Base-by-base conservation (phyloP, 768 basidiomycete species). In the Mrakia frigida region DNA sequence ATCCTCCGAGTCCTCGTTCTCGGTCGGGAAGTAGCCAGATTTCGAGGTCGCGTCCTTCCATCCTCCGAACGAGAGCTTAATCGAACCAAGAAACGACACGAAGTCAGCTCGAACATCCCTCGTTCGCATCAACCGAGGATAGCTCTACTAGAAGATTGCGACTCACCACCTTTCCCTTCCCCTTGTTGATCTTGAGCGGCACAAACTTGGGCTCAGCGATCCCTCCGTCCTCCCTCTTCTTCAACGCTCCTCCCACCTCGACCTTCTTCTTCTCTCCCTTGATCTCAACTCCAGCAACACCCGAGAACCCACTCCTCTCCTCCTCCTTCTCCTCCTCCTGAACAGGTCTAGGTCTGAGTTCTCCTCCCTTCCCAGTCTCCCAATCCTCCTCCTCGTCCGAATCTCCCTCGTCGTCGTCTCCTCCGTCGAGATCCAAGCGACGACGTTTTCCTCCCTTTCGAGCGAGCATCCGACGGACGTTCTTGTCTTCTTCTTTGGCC, bases 1-100 rank as follows among this genome's bases (percentile, higher is more conserved):
- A 3, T 86, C 86, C n/a, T 88, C 88, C 18, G 79, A 77, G 43
- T 73, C 65, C 50, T 77, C 72, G 31, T 71, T 61, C 21, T n/a
- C 39, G 37, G 70, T 79, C 2, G 78, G 80, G 53, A 75, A 63
- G 37, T 81, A 82, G 74, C 80, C 81, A 28, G 80, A 80, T 53
- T 39, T 82, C 31, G 50, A 79, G 61, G 80, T 79, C 1, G 63
- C 74, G 73, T 86, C 39, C 85, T 84, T 46, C 82, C 83, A 21
- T 81, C 83, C 52, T 78, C 79, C 72, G 11, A 79, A 79, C 31
- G 76, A 78, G 33, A 81, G 79, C 13, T 25, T n/a, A n/a, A 18
- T 43, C 43, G 43, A 43, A 14, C 43, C 6, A 43, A 41, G 41
- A 69, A 11, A 39, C 5, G 35, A 65, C 13, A 50, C 28, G 25